Evolutionary conservation across 192 early-diverging fungal genomes (phyloP), one percentile per base, ranked within the genome.

Genomic region (Podochytrium sp.): DNA sequence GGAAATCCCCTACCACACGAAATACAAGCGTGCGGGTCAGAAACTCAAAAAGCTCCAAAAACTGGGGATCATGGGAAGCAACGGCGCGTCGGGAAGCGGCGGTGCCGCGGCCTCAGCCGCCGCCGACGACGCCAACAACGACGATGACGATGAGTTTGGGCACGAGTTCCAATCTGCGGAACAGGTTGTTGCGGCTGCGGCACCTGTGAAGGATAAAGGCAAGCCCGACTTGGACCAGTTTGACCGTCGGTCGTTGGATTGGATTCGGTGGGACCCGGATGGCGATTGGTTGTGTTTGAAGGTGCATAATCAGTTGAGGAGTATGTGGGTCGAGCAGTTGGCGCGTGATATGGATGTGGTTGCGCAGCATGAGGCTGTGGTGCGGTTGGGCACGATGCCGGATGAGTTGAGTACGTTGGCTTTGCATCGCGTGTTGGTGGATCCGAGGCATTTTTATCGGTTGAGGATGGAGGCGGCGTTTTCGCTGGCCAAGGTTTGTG

Each of bases 311-410:
- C 95, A 98, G 79, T 87, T 90, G 0, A 93, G 93, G 65, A 96
- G 93, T 74, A 98, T 96, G 96, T 99, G 96, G 96, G 90, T 91
- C 4, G 89, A 93, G 23, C 92, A 95, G 80, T 83, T 99, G 71
- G 86, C 90, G 20, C 91, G 94, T 74, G 96, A 97, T 77, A 83
- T 89, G 59, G 95, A 98, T 77, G 92, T 98, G 5, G 87, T 91
- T 3, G 95, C 96, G 5, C 98, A 99, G 75, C 90, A 91, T 42
- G 94, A 99, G 52, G 76, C 70, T 30, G 84, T 96, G 29, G 81
- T 86, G 32, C 88, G 91, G 1, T 74, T 95, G 62, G 79, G 81
- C 47, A 81, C 76, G 1, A 63, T 90, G 73, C 91, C 90, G 1
- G 90, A 89, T 0, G 71, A 78, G 32, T 86, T 75, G 23, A 38